A percentile compares a stretch with the other conserved stretches of the same genome.
These are phyloP conservation scores for Herpotrichia juniperi DNA, from an alignment of 2,329 filamentous ascomycete genomes.

Conservation along the genomic window DNA sequence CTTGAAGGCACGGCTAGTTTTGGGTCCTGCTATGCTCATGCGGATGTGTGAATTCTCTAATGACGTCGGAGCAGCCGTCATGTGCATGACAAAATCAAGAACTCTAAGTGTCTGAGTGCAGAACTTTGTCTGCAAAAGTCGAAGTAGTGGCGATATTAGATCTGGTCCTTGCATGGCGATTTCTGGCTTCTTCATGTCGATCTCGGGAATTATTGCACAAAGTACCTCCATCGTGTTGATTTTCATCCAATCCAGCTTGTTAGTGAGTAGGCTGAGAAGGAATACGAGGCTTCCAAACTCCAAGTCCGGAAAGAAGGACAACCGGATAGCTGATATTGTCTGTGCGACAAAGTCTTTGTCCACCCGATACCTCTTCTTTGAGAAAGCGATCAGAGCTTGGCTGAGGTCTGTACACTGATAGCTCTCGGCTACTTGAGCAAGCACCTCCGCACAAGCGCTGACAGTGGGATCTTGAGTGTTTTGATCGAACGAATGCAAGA, in stretches of 20 bases:
- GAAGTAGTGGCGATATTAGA: constrained; percentile 88
- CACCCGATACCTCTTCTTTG: constrained; percentile 68
- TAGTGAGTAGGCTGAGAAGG: constrained; percentile 88
- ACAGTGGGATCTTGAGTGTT: constrained; percentile 55
- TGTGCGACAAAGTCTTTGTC: constrained; percentile 78
- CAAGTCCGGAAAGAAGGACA: constrained; percentile 78
- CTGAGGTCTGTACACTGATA: constrained; percentile 73
- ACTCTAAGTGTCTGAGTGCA: constrained; percentile 92
- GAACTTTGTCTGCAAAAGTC: constrained; percentile 89
- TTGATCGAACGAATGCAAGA: constrained; percentile 79
- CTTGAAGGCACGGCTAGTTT: constrained; percentile 77
- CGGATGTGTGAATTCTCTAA: constrained; percentile 93
- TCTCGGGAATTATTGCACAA: constrained; percentile 81
- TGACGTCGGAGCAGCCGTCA: constrained; percentile 76
- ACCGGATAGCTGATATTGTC: constrained; percentile 74
- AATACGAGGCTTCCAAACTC: constrained; percentile 89
- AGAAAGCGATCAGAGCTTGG: constrained; percentile 72
- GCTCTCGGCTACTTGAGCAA: constrained; percentile 74
- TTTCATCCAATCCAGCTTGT: constrained; percentile 87
- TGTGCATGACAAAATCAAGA: constrained; percentile 92
- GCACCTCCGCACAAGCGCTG: constrained; percentile 68
- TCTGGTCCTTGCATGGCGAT: constrained; percentile 92
- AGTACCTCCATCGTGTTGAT: constrained; percentile 91
- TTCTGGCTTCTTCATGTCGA: constrained; percentile 91
- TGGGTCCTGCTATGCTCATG: constrained; percentile 96